Conservation (phyloP, 2,329 filamentous ascomycete genomes). For the Pseudogymnoascus sp. region DNA sequence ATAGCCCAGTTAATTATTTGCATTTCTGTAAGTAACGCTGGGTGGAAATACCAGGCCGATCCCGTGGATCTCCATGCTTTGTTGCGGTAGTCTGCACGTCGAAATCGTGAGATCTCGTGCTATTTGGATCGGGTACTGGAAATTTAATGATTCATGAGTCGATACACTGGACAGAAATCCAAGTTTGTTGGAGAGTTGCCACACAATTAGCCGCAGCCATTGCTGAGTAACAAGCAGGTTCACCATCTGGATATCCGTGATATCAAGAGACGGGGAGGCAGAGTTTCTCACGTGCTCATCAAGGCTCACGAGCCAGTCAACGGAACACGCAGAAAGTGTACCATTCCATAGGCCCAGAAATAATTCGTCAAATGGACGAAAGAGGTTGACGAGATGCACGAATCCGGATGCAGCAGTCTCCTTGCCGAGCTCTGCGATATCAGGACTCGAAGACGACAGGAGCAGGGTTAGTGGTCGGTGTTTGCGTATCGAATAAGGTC, state of each 20-base stretch:
- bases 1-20: background rate
- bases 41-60: slow-evolving; percentile 29
- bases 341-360: slow-evolving; percentile 61
- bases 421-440: slow-evolving; percentile 42
- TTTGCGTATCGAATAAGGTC: slow-evolving; percentile 56
- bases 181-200: slow-evolving; percentile 62
- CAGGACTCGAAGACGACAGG: slow-evolving; percentile 50
- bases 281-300: slow-evolving; percentile 46
- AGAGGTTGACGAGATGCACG: slow-evolving; percentile 52
- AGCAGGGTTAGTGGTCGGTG: slow-evolving; percentile 55
- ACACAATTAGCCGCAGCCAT: slow-evolving; percentile 65
- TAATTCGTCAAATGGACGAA: slow-evolving; percentile 55
- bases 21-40: background rate
- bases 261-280: slow-evolving; percentile 21
- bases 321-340: slow-evolving; percentile 36
- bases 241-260: slow-evolving; percentile 59
- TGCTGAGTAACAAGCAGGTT: slow-evolving; percentile 64
- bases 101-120: slow-evolving; percentile 47
- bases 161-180: slow-evolving; percentile 54
- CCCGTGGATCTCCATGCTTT: slow-evolving; percentile 40
- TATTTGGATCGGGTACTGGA: slow-evolving; percentile 55
- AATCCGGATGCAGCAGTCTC: slow-evolving; percentile 50
- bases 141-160: slow-evolving; percentile 52
- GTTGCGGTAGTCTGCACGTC: slow-evolving; percentile 31
- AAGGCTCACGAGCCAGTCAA: slow-evolving; percentile 34